These are phyloP conservation scores for Cercospora sojina DNA, from an alignment of 2,329 filamentous ascomycete species.

Conservation along the genomic window DNA sequence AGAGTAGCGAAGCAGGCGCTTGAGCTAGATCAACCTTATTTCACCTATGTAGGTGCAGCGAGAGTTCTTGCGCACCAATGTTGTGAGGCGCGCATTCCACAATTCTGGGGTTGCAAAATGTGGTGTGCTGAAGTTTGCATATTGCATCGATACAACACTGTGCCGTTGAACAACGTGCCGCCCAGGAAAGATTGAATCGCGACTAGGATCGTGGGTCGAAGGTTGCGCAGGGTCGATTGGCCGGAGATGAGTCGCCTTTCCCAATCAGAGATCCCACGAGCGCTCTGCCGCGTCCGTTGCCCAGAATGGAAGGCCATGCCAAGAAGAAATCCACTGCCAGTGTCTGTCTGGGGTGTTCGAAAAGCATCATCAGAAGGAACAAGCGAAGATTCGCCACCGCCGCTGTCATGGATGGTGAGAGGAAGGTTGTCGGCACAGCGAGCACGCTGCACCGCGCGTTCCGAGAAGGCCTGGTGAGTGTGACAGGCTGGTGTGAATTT, in stretches of 20 bases:
- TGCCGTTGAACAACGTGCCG: background rate
- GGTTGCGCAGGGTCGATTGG: background rate
- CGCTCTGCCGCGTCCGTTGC: background rate
- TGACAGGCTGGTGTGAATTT: background rate
- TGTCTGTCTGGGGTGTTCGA: background rate
- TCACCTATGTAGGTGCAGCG: background rate
- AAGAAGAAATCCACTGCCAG: background rate
- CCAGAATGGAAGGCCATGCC: background rate
- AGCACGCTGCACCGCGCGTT: background rate
- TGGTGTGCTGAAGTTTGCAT: background rate
- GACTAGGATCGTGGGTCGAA: background rate
- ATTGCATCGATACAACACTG: background rate
- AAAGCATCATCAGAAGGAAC: background rate
- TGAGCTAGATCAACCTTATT: conserved; percentile 12
- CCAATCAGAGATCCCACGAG: background rate
- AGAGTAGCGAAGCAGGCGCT: conserved; percentile 3
- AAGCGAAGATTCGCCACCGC: background rate
- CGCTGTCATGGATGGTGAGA: background rate
- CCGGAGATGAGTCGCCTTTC: background rate
- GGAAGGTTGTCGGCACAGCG: background rate
- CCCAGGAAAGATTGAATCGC: background rate
- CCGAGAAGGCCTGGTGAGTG: background rate
- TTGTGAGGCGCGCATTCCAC: background rate
- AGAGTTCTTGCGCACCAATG: background rate
- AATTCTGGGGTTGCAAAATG: background rate